Evolutionary conservation across 2,329 filamentous ascomycete genomes (phyloP), one percentile per base, ranked within the genome.

Genomic region (Alternaria alternata): DNA sequence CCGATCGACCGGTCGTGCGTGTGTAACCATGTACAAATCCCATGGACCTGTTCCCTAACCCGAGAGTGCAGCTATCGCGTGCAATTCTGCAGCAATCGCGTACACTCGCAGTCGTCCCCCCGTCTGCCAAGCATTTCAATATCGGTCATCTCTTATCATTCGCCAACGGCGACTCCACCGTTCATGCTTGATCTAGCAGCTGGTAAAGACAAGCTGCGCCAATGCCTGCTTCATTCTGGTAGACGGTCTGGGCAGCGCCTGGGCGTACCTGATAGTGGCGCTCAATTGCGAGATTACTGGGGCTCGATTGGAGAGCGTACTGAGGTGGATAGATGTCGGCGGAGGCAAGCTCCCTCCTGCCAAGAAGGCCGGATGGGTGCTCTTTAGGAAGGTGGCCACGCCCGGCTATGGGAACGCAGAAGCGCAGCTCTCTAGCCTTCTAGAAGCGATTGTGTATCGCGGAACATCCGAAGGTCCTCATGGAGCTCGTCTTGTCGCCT

Each of bases 261-360:
- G 55, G 64, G 64, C 64, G 22, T 24, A 26, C 43, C 47, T 57
- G 64, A 62, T 61, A 65, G 62, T 64, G 59, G 59, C 64, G 43
- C 46, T 24, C 30, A 18, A 24, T 36, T 24, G 30, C 46, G 32
- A 49, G 46, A 1, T 36, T 36, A 11, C 46, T 34, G 46, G 11
- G 18, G 46, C 46, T 34, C 32, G 22, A 48, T 48, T 49, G 32
- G 46, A 49, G 46, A 49, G 46, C n/a, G 11, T 9, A 11, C 46
- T n/a, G 30, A 36, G 26, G 32, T 34, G 46, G 46, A 8, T 38
- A 34, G 46, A 26, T 36, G 32, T 22, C 32, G 46, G 46, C 30
- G 30, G 46, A 49, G 32, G 46, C 20, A 49, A 36, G 20, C 32
- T 38, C 20, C 30, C 30, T 34, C 30, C 14, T 8, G 46, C 46